phyloP scores from a whole-genome alignment of 179 eudicot species.

The Beta macrorhiza region DNA sequence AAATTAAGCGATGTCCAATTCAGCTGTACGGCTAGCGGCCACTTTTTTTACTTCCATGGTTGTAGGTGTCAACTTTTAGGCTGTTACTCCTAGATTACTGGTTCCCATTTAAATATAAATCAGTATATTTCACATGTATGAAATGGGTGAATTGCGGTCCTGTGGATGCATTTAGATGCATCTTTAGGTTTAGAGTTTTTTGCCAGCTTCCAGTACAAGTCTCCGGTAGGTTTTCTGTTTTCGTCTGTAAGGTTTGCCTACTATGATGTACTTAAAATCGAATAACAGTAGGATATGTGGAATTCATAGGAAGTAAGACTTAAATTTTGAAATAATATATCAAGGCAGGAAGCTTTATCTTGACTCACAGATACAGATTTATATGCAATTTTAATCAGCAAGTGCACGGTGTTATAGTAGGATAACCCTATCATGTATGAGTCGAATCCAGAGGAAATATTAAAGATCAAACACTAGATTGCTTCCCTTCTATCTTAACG shows the following conservation, averaged over 20 bases:
- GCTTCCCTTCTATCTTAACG: too few relatives aligned
- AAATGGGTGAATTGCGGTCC: not conserved
- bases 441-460: too few relatives aligned
- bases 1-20: not conserved
- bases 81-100: not conserved
- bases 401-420: too few relatives aligned
- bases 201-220: not conserved
- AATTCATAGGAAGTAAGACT: not conserved
- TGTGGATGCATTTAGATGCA: not conserved
- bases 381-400: too few relatives aligned
- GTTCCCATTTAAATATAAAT: not conserved
- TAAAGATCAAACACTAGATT: too few relatives aligned
- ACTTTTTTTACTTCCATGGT: not conserved
- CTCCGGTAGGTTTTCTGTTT: not conserved
- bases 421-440: too few relatives aligned
- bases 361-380: not conserved
- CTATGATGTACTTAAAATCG: not conserved
- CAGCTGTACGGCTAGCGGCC: not conserved
- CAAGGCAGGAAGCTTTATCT: not conserved
- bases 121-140: not conserved
- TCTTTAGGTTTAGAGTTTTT: not conserved
- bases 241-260: not conserved
- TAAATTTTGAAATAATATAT: not conserved
- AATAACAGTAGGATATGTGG: not conserved
- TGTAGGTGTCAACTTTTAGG: not conserved